Conservation (phyloP, 192 early-diverging fungal species). For the Linnemannia exigua region DNA sequence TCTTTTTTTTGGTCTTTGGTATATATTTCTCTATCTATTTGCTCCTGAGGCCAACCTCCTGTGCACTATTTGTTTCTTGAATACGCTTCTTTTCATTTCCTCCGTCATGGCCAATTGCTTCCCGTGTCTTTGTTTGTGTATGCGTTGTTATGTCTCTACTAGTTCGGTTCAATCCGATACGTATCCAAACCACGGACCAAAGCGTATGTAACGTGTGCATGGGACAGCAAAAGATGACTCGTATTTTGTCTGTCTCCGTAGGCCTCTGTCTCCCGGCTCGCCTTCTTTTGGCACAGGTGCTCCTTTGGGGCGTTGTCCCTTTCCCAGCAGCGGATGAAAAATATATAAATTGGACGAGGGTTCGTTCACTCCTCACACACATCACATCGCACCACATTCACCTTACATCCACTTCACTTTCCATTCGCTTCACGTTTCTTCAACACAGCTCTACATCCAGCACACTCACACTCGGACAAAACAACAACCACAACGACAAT, state of each 20-base stretch:
- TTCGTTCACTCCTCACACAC: not conserved
- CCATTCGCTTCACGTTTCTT: conserved; percentile 2
- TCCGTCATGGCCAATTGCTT: too few species aligned
- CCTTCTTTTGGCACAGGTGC: not conserved
- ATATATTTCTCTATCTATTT: not conserved
- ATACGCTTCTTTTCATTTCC: too few species aligned
- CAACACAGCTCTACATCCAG: not conserved
- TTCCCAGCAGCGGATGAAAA: not conserved
- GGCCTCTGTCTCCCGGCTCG: not conserved
- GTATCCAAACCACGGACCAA: too few species aligned
- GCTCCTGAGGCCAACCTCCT: too few species aligned
- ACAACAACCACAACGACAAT: conserved; percentile 13
- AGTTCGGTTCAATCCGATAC: too few species aligned
- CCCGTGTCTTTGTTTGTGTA: too few species aligned
- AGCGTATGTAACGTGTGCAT: too few species aligned
- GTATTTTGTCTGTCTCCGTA: too few species aligned
- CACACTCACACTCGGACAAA: too few species aligned
- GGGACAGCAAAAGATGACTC: not conserved
- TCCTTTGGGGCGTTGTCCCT: not conserved
- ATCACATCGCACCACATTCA: not conserved
- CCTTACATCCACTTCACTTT: not conserved
- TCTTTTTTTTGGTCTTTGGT: not conserved
- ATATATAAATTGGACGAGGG: not conserved
- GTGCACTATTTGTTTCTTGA: too few species aligned
- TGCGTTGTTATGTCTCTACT: too few species aligned